A percentile compares a stretch with the other conserved stretches of the same genome.
Evolutionary conservation across 2,329 filamentous ascomycete genomes (phyloP).

Genomic region (Neoscytalidium dimidiatum): DNA sequence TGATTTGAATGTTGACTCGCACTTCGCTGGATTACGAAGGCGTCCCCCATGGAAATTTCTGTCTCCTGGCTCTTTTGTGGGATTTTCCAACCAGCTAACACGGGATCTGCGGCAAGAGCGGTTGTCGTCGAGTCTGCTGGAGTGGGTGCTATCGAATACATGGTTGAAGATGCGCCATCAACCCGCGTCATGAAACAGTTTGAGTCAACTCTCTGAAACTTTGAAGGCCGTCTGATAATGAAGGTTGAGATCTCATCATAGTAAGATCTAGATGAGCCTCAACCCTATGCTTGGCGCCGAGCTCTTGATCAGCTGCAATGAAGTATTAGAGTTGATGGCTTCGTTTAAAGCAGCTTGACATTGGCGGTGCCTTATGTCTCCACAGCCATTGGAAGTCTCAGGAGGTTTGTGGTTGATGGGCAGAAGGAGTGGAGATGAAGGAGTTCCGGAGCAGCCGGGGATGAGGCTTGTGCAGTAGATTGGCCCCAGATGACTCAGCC

Average conservation of each 20-base stretch:
- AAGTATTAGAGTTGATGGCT: background rate
- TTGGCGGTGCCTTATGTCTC: background rate
- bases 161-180: background rate
- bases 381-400: background rate
- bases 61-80: background rate
- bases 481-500: background rate
- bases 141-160: too few relatives aligned
- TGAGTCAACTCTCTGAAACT: too few relatives aligned
- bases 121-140: too few relatives aligned
- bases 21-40: background rate
- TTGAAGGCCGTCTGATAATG: too few relatives aligned
- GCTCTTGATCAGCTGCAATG: background rate
- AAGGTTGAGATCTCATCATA: background rate
- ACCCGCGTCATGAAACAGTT: background rate
- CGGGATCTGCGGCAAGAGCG: background rate
- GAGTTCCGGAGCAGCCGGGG: background rate
- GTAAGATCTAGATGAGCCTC: background rate
- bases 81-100: background rate
- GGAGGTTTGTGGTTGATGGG: background rate
- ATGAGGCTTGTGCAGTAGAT: background rate
- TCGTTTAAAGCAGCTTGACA: background rate
- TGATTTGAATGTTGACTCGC: background rate
- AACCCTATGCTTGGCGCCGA: background rate
- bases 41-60: background rate
- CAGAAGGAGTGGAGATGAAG: background rate